phyloP scores from a whole-genome alignment of 352 stramenopile genomes.

The Globisporangium viniferum region DNA sequence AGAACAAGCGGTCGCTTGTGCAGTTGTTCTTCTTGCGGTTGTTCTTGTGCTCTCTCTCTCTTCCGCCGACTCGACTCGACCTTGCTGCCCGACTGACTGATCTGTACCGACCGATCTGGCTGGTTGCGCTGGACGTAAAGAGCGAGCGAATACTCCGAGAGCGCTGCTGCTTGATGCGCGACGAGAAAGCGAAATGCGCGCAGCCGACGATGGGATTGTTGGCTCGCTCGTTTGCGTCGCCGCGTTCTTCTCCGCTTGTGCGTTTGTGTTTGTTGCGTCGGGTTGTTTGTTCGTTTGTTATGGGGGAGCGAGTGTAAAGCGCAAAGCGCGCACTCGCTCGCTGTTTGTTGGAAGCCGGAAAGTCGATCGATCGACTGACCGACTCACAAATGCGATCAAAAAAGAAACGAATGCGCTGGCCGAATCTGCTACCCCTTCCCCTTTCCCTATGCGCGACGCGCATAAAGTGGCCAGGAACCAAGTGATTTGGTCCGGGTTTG shows the following conservation, averaged over 20 bases:
- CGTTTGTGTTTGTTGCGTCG: background rate
- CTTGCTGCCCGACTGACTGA: background rate
- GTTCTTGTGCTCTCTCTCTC: background rate
- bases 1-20: conserved; percentile 1
- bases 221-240: background rate
- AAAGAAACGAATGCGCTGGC: background rate
- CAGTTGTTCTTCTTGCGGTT: background rate
- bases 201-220: background rate
- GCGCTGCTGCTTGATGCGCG: background rate
- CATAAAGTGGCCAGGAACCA: background rate
- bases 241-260: background rate
- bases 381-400: background rate
- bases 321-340: background rate
- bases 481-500: background rate
- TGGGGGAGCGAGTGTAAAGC: conserved; percentile 5
- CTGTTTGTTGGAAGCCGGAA: background rate
- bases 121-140: conserved; percentile 4
- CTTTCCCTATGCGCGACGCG: background rate
- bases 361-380: background rate
- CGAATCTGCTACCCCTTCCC: background rate
- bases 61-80: background rate
- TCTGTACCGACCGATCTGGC: background rate
- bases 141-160: background rate
- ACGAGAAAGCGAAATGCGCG: conserved; percentile 5
- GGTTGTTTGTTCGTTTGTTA: background rate